A percentile compares a stretch with the other conserved stretches of the same genome.
Conservation (phyloP, 169 alveolate species). For the Eimeria sp. region DNA sequence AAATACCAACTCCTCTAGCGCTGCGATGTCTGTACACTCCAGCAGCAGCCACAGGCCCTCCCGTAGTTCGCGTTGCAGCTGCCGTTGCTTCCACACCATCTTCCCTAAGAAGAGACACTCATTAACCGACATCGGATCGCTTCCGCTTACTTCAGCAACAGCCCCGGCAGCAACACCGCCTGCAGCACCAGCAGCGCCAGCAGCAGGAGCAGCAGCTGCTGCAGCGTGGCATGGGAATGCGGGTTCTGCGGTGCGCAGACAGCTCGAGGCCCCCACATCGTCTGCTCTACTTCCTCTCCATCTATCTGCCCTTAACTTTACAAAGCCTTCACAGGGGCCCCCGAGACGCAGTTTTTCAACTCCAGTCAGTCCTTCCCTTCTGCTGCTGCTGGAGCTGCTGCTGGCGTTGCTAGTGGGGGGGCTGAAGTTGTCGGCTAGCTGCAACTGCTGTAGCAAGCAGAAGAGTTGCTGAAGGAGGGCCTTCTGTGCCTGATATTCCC, state of each 20-base stretch:
- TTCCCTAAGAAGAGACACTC: not conserved
- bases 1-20: not conserved
- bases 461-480: not conserved
- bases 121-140: not conserved
- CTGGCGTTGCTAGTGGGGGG: not conserved
- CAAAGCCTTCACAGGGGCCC: conserved; percentile 5
- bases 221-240: not conserved
- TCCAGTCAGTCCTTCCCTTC: not conserved
- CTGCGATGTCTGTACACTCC: conserved; percentile 26
- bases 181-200: not conserved
- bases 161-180: not conserved
- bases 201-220: conserved; percentile 28
- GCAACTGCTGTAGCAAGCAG: not conserved
- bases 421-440: not conserved
- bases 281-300: not conserved
- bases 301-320: not conserved
- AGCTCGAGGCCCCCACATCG: not conserved
- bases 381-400: conserved; percentile 8
- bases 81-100: not conserved
- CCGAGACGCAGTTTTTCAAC: not conserved
- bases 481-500: not conserved
- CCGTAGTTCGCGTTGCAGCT: not conserved
- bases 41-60: not conserved
- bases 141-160: too few species aligned
- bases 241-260: not conserved